Base-by-base conservation (phyloP, 176 grass and related monocot species). In the Poa pratensis region DNA sequence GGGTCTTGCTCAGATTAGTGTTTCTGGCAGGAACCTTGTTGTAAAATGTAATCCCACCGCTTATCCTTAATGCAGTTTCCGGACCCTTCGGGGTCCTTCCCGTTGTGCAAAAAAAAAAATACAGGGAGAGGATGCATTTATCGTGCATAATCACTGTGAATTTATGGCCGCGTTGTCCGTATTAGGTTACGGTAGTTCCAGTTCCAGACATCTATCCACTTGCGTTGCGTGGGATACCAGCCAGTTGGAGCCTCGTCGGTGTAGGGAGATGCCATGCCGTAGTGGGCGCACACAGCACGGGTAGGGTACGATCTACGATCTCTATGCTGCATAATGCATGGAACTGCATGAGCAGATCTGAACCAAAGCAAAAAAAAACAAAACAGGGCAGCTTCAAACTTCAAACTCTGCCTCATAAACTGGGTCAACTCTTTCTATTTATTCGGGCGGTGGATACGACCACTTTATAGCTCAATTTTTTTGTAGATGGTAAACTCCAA, bases 241-340 rank as follows among this genome's bases (percentile, higher is more conserved):
- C 63, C 27, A 32, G 62, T 62, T 62, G 59, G 60, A 63, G 32
- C 1, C 66, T 39, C 10, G 68, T 39, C 10, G 68, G 12, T 7
- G 68, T 72, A 72, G n/a, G 40, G 69, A 72, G 20, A 72, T 72
- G 46, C 39, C 39, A 32, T 32, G 1, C 32, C 32, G 69, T 23
- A n/a, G 43, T 23, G 69, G n/a, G 22, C 69, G 69, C 69, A 19
- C 69, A 72, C 40, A 46, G 65, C 69, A 72, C 40, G 69, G 69
- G 40, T 6, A 40, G 15, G 68, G 37, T 45, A 70, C 68, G 39
- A 45, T 71, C 35, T 37, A 5, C 35, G 34, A 35, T 35, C 34
- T 35, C 34, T 35, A 35, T 35, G 34, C 34, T 32, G 35, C 37
- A 43, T 39, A 43, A 10, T 39, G 5, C 68, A 45, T 3, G 54